Evolutionary conservation across 306 rosid genomes (phyloP), one percentile per base, ranked within the genome.

Genomic region (Oxytropis ochrocephala): DNA sequence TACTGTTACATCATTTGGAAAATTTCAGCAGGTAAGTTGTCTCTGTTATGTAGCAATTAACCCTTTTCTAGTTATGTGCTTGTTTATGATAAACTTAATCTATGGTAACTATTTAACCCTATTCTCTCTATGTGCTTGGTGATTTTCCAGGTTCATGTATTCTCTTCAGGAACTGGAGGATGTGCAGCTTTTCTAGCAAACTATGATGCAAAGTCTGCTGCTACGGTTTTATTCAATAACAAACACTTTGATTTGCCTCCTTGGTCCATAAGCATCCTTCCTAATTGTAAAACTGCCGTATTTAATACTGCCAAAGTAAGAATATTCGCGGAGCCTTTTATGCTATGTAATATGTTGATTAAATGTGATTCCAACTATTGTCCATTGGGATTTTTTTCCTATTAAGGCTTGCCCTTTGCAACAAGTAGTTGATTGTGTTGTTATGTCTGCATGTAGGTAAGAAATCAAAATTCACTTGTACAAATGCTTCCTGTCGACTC

Each of bases 251-350:
- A 82, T 79, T 79, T 94, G 77, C 97, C 99, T 75, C 88, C 97
- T 74, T 94, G 99, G 99, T 94, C 99, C 54, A 81, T 88, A 72
- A 94, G 99, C 85, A 94, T 94, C 74, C 97, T 94, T 50, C 99
- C 99, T 35, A 89, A 94, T 70, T 94, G 99, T 85, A 87, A 74
- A 75, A 79, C 77, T 11, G 84, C 9, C 49, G 87, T 83, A 30
- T 94, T 78, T 44, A 94, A 94, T 81, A 94, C 97, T n/a, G 99
- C 99, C 76, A 75, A 72, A 70, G 99, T 94, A 84, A 79, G 85
- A 64, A 38, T 50, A 43, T 46, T 60, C 39, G 11, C 0, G 5
- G 57, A 19, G 19, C 50, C 44, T 72, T 69, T 36, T 35, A 70
- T 38, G 41, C 64, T 9, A 65, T 59, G n/a, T n/a, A n/a, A n/a